Conservation (phyloP, 2,329 filamentous ascomycete species). For the Phialocephala subalpina region DNA sequence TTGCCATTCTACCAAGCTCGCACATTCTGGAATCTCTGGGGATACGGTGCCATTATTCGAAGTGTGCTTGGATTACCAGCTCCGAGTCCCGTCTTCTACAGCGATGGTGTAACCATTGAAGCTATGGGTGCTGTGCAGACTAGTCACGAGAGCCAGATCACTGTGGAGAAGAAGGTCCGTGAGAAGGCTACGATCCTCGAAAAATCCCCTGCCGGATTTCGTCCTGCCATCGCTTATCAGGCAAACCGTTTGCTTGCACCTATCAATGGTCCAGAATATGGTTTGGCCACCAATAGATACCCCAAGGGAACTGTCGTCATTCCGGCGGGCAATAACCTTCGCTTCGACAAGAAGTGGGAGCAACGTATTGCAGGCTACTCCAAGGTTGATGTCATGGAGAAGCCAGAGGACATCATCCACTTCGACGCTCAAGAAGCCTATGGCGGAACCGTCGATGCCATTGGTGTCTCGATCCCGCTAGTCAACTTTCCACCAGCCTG, state of each 20-base stretch:
- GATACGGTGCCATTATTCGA: constrained; percentile 23
- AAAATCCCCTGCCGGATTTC: constrained; percentile 21
- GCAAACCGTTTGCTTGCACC: constrained; percentile 16
- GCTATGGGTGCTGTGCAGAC: constrained; percentile 25
- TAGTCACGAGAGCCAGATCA: constrained; percentile 16
- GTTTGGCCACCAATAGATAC: constrained; percentile 17
- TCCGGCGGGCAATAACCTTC: neutral
- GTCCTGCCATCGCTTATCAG: constrained; percentile 25
- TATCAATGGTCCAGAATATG: constrained; percentile 24
- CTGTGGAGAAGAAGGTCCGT: constrained; percentile 27
- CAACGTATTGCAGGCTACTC: constrained; percentile 19
- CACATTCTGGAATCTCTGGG: constrained; percentile 25
- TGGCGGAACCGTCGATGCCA: neutral
- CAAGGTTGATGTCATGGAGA: constrained; percentile 19
- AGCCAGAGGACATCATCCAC: constrained; percentile 22
- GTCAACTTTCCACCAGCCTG: constrained; percentile 6
- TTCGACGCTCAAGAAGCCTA: constrained; percentile 16
- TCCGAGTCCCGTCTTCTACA: constrained; percentile 17
- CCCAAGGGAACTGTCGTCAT: constrained; percentile 11
- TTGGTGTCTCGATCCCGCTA: neutral
- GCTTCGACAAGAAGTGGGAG: constrained; percentile 23
- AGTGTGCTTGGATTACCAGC: constrained; percentile 22
- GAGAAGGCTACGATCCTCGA: constrained; percentile 20
- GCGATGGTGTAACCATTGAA: constrained; percentile 24
- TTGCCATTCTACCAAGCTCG: constrained; percentile 26